phyloP scores from a whole-genome alignment of 805 yeast species.

The Sugiyamaella americana region DNA sequence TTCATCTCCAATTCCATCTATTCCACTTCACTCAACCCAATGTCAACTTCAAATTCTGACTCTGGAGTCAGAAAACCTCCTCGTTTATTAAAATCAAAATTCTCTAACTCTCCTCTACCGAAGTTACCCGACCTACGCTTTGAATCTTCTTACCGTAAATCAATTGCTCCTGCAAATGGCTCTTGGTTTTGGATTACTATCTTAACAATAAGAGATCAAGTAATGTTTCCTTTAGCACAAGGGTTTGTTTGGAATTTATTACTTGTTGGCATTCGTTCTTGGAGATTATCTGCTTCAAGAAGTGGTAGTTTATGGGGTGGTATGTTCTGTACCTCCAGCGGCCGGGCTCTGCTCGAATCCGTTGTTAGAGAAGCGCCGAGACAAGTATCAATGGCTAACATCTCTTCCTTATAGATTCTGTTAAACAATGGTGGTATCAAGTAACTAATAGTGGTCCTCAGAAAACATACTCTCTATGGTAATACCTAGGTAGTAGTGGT shows the following conservation, averaged over 20 bases:
- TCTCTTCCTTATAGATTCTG: no score
- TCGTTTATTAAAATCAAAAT: neutral
- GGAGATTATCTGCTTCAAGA: constrained; percentile 9
- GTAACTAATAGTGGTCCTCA: no score
- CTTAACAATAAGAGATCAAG: constrained; percentile 31
- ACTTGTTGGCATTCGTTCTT: constrained; percentile 13
- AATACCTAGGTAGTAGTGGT: no score
- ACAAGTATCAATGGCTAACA: no score
- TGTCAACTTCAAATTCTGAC: neutral
- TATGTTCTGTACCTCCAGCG: no score
- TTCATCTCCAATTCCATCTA: no score
- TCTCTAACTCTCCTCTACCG: constrained; percentile 3
- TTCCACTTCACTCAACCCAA: no score
- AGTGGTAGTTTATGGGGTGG: constrained; percentile 18
- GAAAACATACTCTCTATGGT: no score
- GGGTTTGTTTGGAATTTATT: constrained; percentile 33
- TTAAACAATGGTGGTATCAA: no score
- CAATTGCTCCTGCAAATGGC: constrained; percentile 31
- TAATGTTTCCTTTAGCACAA: constrained; percentile 30
- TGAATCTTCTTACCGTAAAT: constrained; percentile 27
- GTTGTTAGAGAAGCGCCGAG: no score
- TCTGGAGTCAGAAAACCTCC: neutral
- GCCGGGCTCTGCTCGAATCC: no score
- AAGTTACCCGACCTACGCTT: constrained; percentile 28
- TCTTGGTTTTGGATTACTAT: constrained; percentile 20